Base-by-base conservation (phyloP, 2,329 filamentous ascomycete genomes). In the Aspergillus fumigatiaffinis region DNA sequence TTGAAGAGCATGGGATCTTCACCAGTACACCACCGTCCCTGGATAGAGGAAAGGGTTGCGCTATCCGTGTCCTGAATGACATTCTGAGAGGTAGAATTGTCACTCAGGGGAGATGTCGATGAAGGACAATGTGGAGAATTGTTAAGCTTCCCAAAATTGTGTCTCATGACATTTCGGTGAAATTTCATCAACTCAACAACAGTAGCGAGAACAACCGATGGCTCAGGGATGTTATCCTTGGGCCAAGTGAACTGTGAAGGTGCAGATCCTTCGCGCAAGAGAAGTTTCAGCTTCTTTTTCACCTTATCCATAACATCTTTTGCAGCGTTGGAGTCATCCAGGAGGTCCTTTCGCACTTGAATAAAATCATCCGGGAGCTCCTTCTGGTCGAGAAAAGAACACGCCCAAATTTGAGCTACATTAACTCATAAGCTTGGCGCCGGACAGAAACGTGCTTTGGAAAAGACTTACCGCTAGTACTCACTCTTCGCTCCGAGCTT, bases 271-370 rank as follows among this genome's bases (percentile, higher is more conserved):
- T 96, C 90, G 29, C 94, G 87, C 57, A 99, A 77, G 21, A 99
- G 82, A 1, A 91, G 88, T 78, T 99, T 99, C 28, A 99, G 83
- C 85, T 96, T 97, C 84, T 99, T 99, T 82, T 99, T 99, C 55
- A 99, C 94, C 76, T 96, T 97, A 77, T 99, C 95, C 90, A 97
- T 99, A 69, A 96, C 92, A 72, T 99, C 94, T 73, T 99, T 99
- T 57, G 94, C 94, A 3, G 94, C 94, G 73, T 99, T 99, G 0
- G 92, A 97, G 71, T 99, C 94, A 72, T 99, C 94, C 3, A 99
- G 79, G 6, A 99, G 82, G 74, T 97, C 92, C 72, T 99, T 99
- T 53, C 94, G 87, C 56, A 97, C 88, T 35, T 87, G 89, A 61
- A 99, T 96, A 63, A 91, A 91, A 66, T 96, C 90, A 25, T 91